Percentiles rank a stretch among this genome's conserved stretches.
phyloP scores from a whole-genome alignment of 805 yeast species.

The Ogataea philodendri region DNA sequence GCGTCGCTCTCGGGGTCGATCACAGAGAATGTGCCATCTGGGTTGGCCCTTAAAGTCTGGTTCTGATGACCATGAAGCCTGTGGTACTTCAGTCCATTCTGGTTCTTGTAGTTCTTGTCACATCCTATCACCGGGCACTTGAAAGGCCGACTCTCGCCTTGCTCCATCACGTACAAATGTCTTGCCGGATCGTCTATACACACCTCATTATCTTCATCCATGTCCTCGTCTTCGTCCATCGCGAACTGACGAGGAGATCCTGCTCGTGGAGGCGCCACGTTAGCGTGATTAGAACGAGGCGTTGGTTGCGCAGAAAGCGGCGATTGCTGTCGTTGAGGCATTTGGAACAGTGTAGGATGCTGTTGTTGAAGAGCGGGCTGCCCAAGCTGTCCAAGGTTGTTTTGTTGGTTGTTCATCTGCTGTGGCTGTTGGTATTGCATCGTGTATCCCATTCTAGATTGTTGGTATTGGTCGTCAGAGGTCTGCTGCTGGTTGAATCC shows the following conservation, averaged over 20 bases:
- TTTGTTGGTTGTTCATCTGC: constrained; percentile 10
- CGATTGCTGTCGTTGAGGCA: constrained; percentile 22
- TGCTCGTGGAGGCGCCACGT: constrained; percentile 13
- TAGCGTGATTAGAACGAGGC: constrained; percentile 10
- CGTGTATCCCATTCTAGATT: constrained; percentile 12
- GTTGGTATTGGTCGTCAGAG: constrained; percentile 13
- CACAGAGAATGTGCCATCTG: constrained; percentile 89
- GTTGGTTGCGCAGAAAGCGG: constrained; percentile 21
- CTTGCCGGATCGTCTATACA: constrained; percentile 97
- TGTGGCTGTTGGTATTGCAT: constrained; percentile 13
- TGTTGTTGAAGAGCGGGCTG: constrained; percentile 15
- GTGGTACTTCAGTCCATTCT: constrained; percentile 95
- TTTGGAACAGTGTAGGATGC: constrained; percentile 21
- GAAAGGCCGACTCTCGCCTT: constrained; percentile 89
- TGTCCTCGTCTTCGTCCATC: constrained; percentile 35
- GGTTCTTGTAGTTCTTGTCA: constrained; percentile 95
- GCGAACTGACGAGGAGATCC: constrained; percentile 31
- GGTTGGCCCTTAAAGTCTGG: constrained; percentile 84
- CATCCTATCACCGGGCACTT: constrained; percentile 98
- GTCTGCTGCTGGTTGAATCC: constrained; percentile 20
- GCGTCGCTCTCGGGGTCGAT: constrained; percentile 88
- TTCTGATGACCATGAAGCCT: constrained; percentile 96
- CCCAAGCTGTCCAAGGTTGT: too few species aligned
- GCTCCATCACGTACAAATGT: constrained; percentile 87
- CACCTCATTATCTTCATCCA: constrained; percentile 39